Evolutionary conservation across 179 eudicot species (phyloP).

Genomic region (Spinacia oleracea): DNA sequence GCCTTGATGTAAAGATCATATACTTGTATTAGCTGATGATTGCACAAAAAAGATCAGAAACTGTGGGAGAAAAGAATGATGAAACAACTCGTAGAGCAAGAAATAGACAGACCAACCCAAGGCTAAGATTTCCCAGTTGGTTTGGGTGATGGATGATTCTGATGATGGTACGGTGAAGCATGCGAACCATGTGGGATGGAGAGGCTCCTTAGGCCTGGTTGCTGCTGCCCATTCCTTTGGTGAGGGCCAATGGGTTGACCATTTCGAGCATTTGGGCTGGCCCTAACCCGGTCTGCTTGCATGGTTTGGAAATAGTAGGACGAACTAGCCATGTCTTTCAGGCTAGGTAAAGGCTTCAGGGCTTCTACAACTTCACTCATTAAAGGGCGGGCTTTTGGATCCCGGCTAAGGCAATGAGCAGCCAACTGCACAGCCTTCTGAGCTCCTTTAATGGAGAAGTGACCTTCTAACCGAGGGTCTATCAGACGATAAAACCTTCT

Average conservation of each 20-base stretch:
- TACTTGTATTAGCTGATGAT: constrained; percentile 25
- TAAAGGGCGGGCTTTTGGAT: constrained; percentile 72
- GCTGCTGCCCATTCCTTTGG: constrained; percentile 64
- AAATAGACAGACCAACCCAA: constrained; percentile 1
- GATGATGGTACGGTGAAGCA: constrained; percentile 66
- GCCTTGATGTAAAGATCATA: constrained; percentile 19
- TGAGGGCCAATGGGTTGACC: constrained; percentile 42
- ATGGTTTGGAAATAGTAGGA: constrained; percentile 70
- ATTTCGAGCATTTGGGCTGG: constrained; percentile 59
- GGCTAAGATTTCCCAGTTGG: constrained; percentile 43
- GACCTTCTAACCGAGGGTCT: constrained; percentile 89
- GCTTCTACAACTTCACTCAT: constrained; percentile 86
- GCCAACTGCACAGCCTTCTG: constrained; percentile 90
- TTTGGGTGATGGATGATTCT: constrained; percentile 53
- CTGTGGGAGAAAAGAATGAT: constrained; percentile 24
- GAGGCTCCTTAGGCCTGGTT: constrained; percentile 58
- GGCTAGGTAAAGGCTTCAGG: constrained; percentile 68
- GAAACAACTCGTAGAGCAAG: constrained; percentile 12
- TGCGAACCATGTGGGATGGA: constrained; percentile 70
- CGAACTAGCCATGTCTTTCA: constrained; percentile 92
- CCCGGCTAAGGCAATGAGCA: constrained; percentile 85
- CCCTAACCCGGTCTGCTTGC: constrained; percentile 59
- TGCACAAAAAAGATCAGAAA: constrained; percentile 25
- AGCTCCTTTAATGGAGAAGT: constrained; percentile 86
- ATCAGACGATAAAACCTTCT: constrained; percentile 66